Evolutionary conservation across 345 rosid genomes (phyloP).

Genomic region (Mercurialis annua): DNA sequence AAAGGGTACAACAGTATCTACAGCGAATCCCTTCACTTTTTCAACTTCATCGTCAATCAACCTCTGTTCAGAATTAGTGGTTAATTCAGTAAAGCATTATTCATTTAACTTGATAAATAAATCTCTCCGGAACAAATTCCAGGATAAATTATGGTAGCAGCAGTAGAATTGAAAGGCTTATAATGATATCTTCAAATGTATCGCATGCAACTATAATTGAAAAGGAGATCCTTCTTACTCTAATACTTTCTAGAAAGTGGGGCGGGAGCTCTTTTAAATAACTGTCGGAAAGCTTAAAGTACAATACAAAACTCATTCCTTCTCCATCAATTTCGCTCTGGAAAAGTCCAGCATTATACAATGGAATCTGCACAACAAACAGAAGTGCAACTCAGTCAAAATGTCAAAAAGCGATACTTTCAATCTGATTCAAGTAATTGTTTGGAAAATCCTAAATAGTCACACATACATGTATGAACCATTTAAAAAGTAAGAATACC

Average conservation of each 20-base stretch:
- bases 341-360: slow-evolving; percentile 76
- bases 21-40: slow-evolving; percentile 82
- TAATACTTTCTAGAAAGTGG: slow-evolving; percentile 62
- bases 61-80: slow-evolving; percentile 41
- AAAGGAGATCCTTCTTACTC: slow-evolving; percentile 32
- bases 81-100: neutral
- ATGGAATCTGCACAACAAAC: slow-evolving; percentile 56
- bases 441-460: neutral
- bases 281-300: slow-evolving; percentile 68
- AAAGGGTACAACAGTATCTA: slow-evolving; percentile 63
- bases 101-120: too few relatives aligned
- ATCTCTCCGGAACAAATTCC: neutral
- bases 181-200: slow-evolving; percentile 9
- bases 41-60: slow-evolving; percentile 85
- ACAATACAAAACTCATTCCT: slow-evolving; percentile 74
- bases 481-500: slow-evolving; percentile 37
- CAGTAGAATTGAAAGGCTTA: neutral
- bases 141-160: neutral
- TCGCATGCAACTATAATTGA: neutral
- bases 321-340: slow-evolving; percentile 83
- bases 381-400: neutral
- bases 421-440: neutral
- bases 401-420: too few relatives aligned
- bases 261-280: slow-evolving; percentile 55
- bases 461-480: neutral